Conservation (phyloP, 2,329 filamentous ascomycete genomes). For the Myriosclerotinia curreyana region DNA sequence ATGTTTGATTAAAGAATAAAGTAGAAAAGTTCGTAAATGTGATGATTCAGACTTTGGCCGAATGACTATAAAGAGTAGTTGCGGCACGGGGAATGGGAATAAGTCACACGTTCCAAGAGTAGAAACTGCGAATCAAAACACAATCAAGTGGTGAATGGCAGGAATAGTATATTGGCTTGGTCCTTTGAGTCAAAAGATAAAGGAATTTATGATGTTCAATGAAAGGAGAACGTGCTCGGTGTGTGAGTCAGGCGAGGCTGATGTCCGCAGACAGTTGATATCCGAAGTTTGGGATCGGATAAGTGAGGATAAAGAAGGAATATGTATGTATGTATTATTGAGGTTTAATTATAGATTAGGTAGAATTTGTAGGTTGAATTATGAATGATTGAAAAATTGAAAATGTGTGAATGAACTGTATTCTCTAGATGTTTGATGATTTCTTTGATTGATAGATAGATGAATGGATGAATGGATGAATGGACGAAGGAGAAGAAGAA, state of each 20-base stretch:
- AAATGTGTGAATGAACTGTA: not conserved
- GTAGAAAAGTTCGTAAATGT: not conserved
- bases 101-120: slow-evolving; percentile 6
- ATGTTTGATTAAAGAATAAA: not conserved
- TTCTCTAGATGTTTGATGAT: not conserved
- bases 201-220: not conserved
- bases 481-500: not conserved
- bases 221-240: slow-evolving; percentile 5
- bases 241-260: slow-evolving; percentile 18
- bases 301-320: slow-evolving; percentile 7
- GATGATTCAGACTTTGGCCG: slow-evolving; percentile 14
- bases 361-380: not conserved
- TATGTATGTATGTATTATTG: not conserved
- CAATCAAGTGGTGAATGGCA: slow-evolving; percentile 19
- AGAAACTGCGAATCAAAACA: slow-evolving; percentile 13
- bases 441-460: not conserved
- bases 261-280: no score
- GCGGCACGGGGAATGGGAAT: slow-evolving; percentile 6
- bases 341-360: slow-evolving; percentile 11
- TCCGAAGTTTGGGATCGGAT: slow-evolving; percentile 5
- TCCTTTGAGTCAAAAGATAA: not conserved
- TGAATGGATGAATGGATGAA: no score
- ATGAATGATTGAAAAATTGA: not conserved
- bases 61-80: slow-evolving; percentile 15
- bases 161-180: not conserved